A percentile compares a stretch with the other conserved stretches of the same genome.
Evolutionary conservation across 1,284 basidiomycete genomes (phyloP).

Genomic region (Naganishia cerealis): DNA sequence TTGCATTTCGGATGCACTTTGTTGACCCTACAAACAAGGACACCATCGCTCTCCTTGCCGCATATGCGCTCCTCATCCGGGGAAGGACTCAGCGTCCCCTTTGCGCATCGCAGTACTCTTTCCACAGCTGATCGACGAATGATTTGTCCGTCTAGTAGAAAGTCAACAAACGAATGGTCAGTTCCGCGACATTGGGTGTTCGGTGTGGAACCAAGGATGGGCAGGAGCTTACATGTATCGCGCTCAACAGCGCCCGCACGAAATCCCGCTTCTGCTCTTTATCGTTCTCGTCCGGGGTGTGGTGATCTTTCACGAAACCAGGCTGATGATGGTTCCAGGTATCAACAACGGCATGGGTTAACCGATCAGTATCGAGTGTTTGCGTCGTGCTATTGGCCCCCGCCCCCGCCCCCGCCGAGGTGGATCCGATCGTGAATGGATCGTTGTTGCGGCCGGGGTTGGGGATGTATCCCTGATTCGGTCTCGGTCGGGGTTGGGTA

Average conservation of each 20-base stretch:
- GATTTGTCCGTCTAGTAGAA: slow-evolving; percentile 1
- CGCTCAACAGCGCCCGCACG: slow-evolving; percentile 15
- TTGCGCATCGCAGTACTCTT: slow-evolving; percentile 16
- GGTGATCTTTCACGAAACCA: not conserved
- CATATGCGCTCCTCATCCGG: not conserved
- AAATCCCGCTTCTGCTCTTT: slow-evolving; percentile 19
- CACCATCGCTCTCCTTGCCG: no score
- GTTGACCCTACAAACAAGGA: no score
- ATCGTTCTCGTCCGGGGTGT: not conserved
- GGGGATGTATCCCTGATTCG: not conserved
- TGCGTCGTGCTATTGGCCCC: no score
- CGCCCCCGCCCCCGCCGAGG: no score
- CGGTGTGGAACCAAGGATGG: no score
- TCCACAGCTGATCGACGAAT: slow-evolving; percentile 22
- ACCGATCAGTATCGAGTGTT: not conserved
- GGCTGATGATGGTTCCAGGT: not conserved
- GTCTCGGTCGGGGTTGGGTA: not conserved
- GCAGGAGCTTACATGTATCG: slow-evolving; percentile 19
- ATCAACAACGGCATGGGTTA: slow-evolving; percentile 5
- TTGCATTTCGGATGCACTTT: no score
- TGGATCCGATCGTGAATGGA: not conserved
- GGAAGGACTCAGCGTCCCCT: not conserved
- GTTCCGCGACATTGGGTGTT: no score
- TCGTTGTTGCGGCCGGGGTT: not conserved
- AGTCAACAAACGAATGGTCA: no score